These are phyloP conservation scores for Leccinum subgranulosum DNA, from an alignment of 768 basidiomycete genomes.

Conservation along the genomic window DNA sequence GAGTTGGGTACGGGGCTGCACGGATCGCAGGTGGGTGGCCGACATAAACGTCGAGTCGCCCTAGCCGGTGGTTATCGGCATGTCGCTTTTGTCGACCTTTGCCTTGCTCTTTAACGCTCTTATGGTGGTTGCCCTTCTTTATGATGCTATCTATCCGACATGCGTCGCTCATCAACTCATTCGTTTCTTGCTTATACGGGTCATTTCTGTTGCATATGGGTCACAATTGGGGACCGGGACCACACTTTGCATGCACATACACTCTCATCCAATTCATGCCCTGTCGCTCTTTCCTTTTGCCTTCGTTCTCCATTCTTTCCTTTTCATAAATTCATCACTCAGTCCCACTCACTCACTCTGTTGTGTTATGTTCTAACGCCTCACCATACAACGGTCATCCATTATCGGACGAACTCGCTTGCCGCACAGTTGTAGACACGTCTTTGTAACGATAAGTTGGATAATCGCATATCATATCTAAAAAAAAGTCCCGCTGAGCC, in stretches of 20 bases:
- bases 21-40: conserved; percentile 78
- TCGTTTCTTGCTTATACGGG: conserved; percentile 1
- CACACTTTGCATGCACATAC: conserved; percentile 8
- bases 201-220: conserved; percentile 7
- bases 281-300: conserved; percentile 8
- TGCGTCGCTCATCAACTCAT: conserved; percentile 5
- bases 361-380: conserved; percentile 8
- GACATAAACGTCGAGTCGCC: conserved; percentile 38
- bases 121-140: conserved; percentile 13
- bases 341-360: not conserved
- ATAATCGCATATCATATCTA: conserved; percentile 11
- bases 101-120: conserved; percentile 14
- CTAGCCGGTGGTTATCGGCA: not conserved
- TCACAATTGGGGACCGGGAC: conserved; percentile 10
- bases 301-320: not conserved
- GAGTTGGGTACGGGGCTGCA: conserved; percentile 73
- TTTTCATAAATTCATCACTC: not conserved
- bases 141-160: conserved; percentile 18
- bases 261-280: not conserved
- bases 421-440: not conserved
- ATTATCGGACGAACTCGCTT: not conserved
- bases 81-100: not conserved
- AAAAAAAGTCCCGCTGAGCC: not conserved
- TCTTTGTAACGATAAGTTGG: conserved; percentile 17
- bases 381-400: not conserved